Evolutionary conservation across 2,329 filamentous ascomycete species (phyloP).

Genomic region (Aspergillus sp.): DNA sequence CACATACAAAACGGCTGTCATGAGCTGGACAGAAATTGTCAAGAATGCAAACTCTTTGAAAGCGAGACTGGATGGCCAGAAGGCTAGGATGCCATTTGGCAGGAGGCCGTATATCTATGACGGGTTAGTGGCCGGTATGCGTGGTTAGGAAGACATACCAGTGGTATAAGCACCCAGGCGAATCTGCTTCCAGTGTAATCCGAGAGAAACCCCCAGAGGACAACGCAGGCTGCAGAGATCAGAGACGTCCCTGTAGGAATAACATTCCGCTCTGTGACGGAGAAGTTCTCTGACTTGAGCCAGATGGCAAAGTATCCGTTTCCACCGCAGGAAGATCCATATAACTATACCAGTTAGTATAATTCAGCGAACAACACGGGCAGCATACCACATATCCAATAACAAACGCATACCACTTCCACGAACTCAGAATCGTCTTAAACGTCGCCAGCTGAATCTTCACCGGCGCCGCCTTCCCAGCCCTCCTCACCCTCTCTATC

Average conservation of each 20-base stretch:
- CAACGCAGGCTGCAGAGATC: slow-evolving; percentile 17
- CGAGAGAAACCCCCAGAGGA: slow-evolving; percentile 16
- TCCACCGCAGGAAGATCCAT: slow-evolving; percentile 29
- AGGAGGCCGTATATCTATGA: slow-evolving; percentile 28
- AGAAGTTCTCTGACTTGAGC: slow-evolving; percentile 22
- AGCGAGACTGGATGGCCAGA: slow-evolving; percentile 13
- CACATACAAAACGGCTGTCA: slow-evolving; percentile 36
- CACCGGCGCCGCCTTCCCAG: not conserved
- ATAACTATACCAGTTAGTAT: slow-evolving; percentile 9
- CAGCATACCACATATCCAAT: slow-evolving; percentile 24
- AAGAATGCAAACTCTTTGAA: slow-evolving; percentile 19
- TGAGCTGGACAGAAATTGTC: slow-evolving; percentile 22
- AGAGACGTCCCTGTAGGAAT: slow-evolving; percentile 21
- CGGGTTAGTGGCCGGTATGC: too few species aligned
- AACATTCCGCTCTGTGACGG: slow-evolving; percentile 22
- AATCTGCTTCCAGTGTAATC: slow-evolving; percentile 19
- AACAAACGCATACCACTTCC: slow-evolving; percentile 29
- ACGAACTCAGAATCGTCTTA: not conserved
- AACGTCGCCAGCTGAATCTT: not conserved
- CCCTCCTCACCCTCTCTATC: not conserved
- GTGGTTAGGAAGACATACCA: slow-evolving; percentile 8
- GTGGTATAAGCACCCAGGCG: slow-evolving; percentile 17
- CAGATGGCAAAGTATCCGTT: slow-evolving; percentile 24
- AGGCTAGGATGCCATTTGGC: slow-evolving; percentile 32
- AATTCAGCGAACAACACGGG: too few species aligned